These are phyloP conservation scores for Leccinum ochraceum DNA, from an alignment of 768 basidiomycete genomes.

Conservation along the genomic window DNA sequence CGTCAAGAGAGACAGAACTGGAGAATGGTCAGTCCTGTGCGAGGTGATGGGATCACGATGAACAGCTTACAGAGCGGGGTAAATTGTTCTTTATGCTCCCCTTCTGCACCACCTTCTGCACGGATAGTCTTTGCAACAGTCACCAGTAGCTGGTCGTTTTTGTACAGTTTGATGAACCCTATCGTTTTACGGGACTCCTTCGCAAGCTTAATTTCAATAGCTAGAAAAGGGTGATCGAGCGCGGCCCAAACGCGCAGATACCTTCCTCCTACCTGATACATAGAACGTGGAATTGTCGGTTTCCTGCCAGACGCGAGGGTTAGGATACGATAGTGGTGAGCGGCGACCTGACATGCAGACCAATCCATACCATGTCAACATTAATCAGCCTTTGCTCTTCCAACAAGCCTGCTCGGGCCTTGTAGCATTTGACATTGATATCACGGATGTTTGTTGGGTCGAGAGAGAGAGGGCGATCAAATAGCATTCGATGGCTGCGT, in stretches of 20 bases:
- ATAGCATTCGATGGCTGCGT: too few relatives aligned
- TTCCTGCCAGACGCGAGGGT: too few relatives aligned
- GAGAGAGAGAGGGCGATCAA: too few relatives aligned
- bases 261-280: too few relatives aligned
- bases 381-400: too few relatives aligned
- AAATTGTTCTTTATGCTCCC: conserved; percentile 3
- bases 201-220: conserved; percentile 5
- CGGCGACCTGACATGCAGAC: too few relatives aligned
- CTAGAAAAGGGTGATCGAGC: background rate
- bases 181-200: conserved; percentile 7
- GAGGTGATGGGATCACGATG: background rate
- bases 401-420: too few relatives aligned
- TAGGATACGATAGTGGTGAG: too few relatives aligned
- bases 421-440: too few relatives aligned
- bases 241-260: background rate
- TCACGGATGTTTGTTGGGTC: too few relatives aligned
- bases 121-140: background rate
- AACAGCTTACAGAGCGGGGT: conserved; percentile 7
- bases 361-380: too few relatives aligned
- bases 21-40: background rate
- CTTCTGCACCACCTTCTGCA: background rate
- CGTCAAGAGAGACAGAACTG: conserved; percentile 2
- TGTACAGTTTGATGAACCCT: conserved; percentile 3
- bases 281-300: too few relatives aligned
- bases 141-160: background rate